A percentile compares a stretch with the other conserved stretches of the same genome.
phyloP scores from a whole-genome alignment of 306 rosid genomes.

The Citrullus mucosospermus region DNA sequence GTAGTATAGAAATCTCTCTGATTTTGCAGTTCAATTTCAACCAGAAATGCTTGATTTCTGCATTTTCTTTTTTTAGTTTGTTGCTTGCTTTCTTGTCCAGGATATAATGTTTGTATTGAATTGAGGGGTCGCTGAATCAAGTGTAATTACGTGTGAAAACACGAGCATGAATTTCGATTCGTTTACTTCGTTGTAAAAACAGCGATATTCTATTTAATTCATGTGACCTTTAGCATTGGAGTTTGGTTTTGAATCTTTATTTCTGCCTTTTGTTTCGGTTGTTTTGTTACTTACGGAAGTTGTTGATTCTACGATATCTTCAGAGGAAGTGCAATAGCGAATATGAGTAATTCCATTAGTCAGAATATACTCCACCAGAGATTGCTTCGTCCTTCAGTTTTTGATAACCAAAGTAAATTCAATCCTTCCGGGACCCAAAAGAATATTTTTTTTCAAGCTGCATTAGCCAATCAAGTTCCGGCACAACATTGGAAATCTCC shows the following conservation, averaged over 20 bases:
- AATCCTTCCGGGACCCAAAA: slow-evolving; percentile 38
- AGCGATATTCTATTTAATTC: not conserved
- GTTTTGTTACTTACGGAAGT: not conserved
- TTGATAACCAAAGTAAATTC: slow-evolving; percentile 41
- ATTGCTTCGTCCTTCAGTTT: slow-evolving; percentile 33
- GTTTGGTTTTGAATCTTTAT: not conserved
- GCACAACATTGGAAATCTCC: slow-evolving; percentile 26
- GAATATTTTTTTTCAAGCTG: slow-evolving; percentile 32
- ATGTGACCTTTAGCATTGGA: not conserved
- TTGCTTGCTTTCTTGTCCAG: not conserved
- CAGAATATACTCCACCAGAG: slow-evolving; percentile 56
- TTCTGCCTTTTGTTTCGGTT: not conserved
- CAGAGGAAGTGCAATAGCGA: slow-evolving; percentile 27
- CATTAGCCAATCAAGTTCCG: slow-evolving; percentile 30
- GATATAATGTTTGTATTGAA: not conserved
- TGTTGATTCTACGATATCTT: slow-evolving; percentile 20
- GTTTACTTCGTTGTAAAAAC: not conserved
- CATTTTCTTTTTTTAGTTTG: not conserved
- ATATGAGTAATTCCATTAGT: slow-evolving; percentile 57
- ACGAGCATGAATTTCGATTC: not conserved
- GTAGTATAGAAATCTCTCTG: not conserved
- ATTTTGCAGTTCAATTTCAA: not conserved
- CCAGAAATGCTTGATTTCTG: not conserved
- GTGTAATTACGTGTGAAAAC: not conserved
- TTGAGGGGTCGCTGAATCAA: not conserved